phyloP scores from a whole-genome alignment of 2,329 filamentous ascomycete species.

The Sphaerulina vaccinii region DNA sequence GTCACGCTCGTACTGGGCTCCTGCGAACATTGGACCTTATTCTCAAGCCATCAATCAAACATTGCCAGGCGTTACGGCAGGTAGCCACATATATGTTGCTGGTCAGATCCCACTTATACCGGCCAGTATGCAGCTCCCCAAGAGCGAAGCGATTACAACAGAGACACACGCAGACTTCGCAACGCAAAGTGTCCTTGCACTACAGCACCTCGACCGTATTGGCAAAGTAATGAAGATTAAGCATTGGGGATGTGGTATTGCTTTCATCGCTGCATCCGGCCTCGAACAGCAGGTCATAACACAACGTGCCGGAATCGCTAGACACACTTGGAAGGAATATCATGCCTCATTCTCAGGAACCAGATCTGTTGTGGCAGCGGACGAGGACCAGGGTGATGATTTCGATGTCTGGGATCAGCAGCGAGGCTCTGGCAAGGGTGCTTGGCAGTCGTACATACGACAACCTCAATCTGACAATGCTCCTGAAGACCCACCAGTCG shows the following conservation, averaged over 20 bases:
- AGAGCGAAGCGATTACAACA: background rate
- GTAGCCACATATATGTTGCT: slow-evolving; percentile 63
- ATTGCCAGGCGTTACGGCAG: slow-evolving; percentile 18
- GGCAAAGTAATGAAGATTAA: slow-evolving; percentile 68
- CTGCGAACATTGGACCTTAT: slow-evolving; percentile 95
- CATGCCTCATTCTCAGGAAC: slow-evolving; percentile 12
- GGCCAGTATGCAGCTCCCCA: slow-evolving; percentile 66
- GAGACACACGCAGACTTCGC: slow-evolving; percentile 17
- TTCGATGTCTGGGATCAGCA: slow-evolving; percentile 67
- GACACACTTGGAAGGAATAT: slow-evolving; percentile 46
- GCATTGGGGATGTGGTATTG: slow-evolving; percentile 74
- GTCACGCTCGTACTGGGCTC: slow-evolving; percentile 93
- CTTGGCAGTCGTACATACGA: slow-evolving; percentile 37
- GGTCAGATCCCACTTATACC: slow-evolving; percentile 91
- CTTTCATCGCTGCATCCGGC: slow-evolving; percentile 60
- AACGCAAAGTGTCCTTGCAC: slow-evolving; percentile 66
- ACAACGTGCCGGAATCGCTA: slow-evolving; percentile 8
- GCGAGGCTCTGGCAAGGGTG: slow-evolving; percentile 45
- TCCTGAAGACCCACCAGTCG: background rate
- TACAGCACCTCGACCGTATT: slow-evolving; percentile 89
- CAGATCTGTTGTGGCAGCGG: slow-evolving; percentile 23
- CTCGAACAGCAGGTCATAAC: slow-evolving; percentile 33
- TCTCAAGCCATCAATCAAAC: slow-evolving; percentile 75
- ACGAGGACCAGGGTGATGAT: slow-evolving; percentile 52
- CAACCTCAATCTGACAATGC: slow-evolving; percentile 24